These are phyloP conservation scores for Fennellomyces sp. DNA, from an alignment of 371 early-diverging fungal species.

Conservation along the genomic window DNA sequence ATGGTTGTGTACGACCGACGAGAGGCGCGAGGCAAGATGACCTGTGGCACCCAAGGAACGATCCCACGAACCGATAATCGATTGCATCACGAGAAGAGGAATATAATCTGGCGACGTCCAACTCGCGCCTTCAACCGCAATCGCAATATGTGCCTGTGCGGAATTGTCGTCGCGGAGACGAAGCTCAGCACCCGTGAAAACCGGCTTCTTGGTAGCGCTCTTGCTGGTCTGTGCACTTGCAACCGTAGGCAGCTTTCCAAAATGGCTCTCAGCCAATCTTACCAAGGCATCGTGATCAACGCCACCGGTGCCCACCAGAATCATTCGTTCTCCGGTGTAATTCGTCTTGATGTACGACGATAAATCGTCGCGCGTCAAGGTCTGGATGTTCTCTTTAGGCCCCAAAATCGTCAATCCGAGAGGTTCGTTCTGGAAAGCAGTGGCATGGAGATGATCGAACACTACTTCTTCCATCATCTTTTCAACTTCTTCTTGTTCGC, in stretches of 20 bases:
- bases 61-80: constrained; percentile 97
- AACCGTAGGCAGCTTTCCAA: constrained; percentile 71
- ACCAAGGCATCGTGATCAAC: constrained; percentile 94
- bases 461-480: constrained; percentile 96
- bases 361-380: constrained; percentile 83
- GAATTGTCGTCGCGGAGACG: constrained; percentile 83
- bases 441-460: constrained; percentile 80
- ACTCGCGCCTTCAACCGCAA: constrained; percentile 95
- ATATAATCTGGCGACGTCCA: constrained; percentile 96
- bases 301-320: constrained; percentile 92
- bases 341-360: constrained; percentile 83
- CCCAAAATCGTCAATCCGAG: constrained; percentile 96
- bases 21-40: constrained; percentile 85
- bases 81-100: constrained; percentile 91
- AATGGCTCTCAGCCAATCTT: constrained; percentile 87
- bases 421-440: constrained; percentile 90
- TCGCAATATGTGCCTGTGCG: constrained; percentile 92
- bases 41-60: constrained; percentile 86
- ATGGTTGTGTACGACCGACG: constrained; percentile 79
- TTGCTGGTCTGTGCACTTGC: constrained; percentile 48
- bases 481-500: constrained; percentile 96
- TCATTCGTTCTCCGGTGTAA: constrained; percentile 97
- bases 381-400: constrained; percentile 88
- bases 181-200: constrained; percentile 89
- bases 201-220: constrained; percentile 61